phyloP scores from a whole-genome alignment of 192 early-diverging fungal genomes.

The Rhizophagus prolifer region DNA sequence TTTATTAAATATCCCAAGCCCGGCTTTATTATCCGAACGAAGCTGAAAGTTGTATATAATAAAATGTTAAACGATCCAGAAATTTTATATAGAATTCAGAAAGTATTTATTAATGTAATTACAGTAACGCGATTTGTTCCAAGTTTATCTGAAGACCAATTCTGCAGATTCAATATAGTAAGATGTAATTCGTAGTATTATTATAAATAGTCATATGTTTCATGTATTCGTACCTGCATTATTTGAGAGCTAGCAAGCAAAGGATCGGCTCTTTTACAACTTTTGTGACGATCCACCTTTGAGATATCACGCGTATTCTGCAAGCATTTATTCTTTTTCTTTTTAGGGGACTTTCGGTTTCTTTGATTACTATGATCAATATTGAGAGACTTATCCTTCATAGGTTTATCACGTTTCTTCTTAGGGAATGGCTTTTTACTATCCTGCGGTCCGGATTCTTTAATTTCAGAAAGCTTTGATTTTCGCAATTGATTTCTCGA shows the following conservation, averaged over 20 bases:
- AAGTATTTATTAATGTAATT: not conserved
- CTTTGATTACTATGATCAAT: not conserved
- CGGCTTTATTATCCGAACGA: not conserved
- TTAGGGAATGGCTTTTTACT: not conserved
- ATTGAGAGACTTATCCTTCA: too few species aligned
- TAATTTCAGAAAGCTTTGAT: not conserved
- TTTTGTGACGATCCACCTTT: not conserved
- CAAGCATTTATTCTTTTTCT: not conserved
- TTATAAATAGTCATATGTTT: not conserved
- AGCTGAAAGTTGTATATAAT: not conserved
- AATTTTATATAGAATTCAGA: not conserved
- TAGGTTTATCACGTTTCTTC: not conserved
- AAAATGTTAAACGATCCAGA: not conserved
- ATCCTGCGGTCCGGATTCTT: not conserved
- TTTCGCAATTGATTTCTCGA: not conserved
- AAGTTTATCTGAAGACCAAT: conserved; percentile 10
- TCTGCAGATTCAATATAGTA: not conserved
- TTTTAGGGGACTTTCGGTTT: not conserved
- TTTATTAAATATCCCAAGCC: conserved; percentile 12
- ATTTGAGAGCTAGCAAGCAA: conserved; percentile 2
- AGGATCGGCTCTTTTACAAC: not conserved
- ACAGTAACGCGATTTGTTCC: conserved; percentile 11
- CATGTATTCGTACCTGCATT: not conserved
- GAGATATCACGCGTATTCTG: not conserved
- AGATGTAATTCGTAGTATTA: too few species aligned